These are phyloP conservation scores for Sphaerostilbella broomeana DNA, from an alignment of 2,329 filamentous ascomycete species.

Conservation along the genomic window DNA sequence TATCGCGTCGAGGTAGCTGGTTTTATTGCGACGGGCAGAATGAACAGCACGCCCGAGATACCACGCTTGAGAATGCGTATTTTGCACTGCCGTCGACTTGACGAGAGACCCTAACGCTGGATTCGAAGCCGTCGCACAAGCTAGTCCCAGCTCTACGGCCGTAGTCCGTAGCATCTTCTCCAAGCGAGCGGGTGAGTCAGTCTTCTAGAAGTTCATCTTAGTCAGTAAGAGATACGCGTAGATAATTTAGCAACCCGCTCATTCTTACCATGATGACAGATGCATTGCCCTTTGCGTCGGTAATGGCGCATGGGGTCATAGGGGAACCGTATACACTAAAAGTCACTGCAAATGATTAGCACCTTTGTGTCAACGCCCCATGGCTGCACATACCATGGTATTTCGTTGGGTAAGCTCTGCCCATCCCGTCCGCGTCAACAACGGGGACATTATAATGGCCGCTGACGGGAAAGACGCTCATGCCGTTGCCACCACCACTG, in stretches of 20 bases:
- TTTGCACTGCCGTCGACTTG: constrained; percentile 28
- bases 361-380: too few relatives aligned
- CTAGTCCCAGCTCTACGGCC: constrained; percentile 33
- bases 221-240: too few relatives aligned
- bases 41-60: constrained; percentile 28
- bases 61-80: constrained; percentile 30
- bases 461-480: constrained; percentile 28
- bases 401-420: constrained; percentile 33
- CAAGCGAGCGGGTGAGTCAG: constrained; percentile 28
- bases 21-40: constrained; percentile 23
- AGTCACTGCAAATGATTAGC: constrained; percentile 21
- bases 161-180: constrained; percentile 31
- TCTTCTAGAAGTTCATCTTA: too few relatives aligned
- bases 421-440: constrained; percentile 33
- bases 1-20: constrained; percentile 24
- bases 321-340: constrained; percentile 34
- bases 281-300: constrained; percentile 31
- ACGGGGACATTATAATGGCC: constrained; percentile 31
- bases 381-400: constrained; percentile 25
- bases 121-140: constrained; percentile 29
- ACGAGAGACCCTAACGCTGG: constrained; percentile 28
- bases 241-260: too few relatives aligned
- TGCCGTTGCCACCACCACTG: constrained; percentile 34
- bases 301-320: constrained; percentile 30
- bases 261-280: constrained; percentile 26